These are phyloP conservation scores for Ziziphus jujuba DNA, from an alignment of 306 rosid species.

Conservation along the genomic window DNA sequence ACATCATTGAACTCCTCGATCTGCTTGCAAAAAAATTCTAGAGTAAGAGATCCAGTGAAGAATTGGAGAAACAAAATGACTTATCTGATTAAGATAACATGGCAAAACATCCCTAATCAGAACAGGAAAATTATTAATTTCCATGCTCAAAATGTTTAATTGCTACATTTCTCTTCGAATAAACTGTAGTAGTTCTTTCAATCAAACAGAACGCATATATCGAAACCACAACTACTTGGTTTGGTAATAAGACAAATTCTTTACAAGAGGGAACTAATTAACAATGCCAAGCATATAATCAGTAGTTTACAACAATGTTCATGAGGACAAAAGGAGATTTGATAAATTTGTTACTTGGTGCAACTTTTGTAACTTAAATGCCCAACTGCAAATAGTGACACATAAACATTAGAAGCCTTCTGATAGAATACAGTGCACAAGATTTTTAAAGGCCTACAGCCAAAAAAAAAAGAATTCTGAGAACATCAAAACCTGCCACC, in stretches of 20 bases:
- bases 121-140: neutral
- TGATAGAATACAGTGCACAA: no score
- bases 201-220: neutral
- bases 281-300: no score
- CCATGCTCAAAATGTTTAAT: neutral
- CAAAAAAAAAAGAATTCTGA: no score
- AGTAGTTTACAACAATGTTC: no score
- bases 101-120: neutral
- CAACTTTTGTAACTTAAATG: no score
- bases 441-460: no score
- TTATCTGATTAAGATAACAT: neutral
- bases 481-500: no score
- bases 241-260: neutral
- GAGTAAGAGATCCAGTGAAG: neutral
- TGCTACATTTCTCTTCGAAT: neutral
- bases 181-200: neutral
- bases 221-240: conserved; percentile 3
- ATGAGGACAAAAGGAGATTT: no score
- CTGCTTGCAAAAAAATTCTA: conserved; percentile 41
- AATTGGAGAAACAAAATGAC: neutral
- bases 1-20: conserved; percentile 69
- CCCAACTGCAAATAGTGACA: no score
- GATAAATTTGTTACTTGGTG: no score
- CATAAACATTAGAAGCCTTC: no score
- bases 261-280: no score